phyloP scores from a whole-genome alignment of 305 asterid genomes.

The Fraxinus greggii region DNA sequence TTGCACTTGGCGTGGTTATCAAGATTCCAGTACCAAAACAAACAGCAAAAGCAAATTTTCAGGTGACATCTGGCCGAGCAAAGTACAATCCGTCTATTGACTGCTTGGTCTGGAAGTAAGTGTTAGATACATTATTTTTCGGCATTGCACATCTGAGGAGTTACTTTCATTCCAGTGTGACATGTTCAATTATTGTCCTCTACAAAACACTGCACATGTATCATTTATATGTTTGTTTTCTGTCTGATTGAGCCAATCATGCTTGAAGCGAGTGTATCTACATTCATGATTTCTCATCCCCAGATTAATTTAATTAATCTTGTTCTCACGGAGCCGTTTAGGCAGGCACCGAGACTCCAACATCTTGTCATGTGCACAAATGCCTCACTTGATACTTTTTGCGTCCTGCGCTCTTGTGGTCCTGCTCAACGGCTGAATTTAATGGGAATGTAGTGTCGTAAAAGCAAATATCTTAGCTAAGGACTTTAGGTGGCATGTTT shows the following conservation, averaged over 20 bases:
- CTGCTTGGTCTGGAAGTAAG: conserved; percentile 99
- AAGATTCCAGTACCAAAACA: conserved; percentile 99
- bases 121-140: conserved; percentile 19
- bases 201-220: background rate
- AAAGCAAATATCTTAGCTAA: background rate
- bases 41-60: conserved; percentile 96
- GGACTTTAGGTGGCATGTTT: background rate
- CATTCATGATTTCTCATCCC: background rate
- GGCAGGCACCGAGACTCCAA: background rate
- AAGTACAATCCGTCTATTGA: conserved; percentile 93
- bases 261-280: background rate
- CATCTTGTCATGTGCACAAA: background rate
- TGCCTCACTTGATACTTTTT: background rate
- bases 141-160: background rate
- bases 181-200: background rate
- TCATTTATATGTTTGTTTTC: background rate
- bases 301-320: background rate
- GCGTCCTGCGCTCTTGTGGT: background rate
- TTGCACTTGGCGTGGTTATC: conserved; percentile 94
- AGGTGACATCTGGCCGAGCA: conserved; percentile 97
- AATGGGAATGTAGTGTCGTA: background rate
- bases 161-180: background rate
- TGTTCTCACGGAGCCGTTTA: background rate
- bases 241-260: background rate
- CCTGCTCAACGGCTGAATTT: background rate